phyloP scores from a whole-genome alignment of 73 alveolate genomes.

The Breviolum minutum region DNA sequence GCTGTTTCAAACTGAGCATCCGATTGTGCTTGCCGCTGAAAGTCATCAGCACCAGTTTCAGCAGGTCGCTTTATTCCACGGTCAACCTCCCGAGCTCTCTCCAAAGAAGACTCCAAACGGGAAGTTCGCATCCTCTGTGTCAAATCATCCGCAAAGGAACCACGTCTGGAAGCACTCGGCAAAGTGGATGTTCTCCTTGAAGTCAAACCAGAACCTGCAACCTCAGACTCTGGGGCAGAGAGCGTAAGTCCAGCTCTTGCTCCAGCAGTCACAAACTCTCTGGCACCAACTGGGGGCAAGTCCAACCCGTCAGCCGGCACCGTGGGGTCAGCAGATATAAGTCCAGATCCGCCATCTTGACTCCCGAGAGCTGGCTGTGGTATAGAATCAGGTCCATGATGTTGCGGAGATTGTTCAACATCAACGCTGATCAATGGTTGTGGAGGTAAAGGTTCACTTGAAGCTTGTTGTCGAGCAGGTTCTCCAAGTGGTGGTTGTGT shows the following conservation, averaged over 20 bases:
- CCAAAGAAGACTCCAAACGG: not conserved
- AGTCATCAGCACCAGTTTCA: not conserved
- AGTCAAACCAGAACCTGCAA: not conserved
- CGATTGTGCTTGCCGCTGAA: not conserved
- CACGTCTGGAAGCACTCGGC: not conserved
- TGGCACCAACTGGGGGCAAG: not conserved
- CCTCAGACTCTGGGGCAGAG: not conserved
- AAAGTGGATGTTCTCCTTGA: not conserved
- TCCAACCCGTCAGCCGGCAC: not conserved
- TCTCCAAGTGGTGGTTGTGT: not conserved
- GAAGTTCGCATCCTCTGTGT: not conserved
- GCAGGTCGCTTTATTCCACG: not conserved
- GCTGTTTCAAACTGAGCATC: not conserved
- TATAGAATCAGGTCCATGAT: not conserved
- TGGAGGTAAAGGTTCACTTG: not conserved
- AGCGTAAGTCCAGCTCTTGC: not conserved
- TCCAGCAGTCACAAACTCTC: not conserved
- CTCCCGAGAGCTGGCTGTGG: not conserved
- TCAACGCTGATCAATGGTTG: no score
- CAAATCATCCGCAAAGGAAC: not conserved
- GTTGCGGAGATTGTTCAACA: no score
- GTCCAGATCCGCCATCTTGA: not conserved
- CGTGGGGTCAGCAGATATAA: not conserved
- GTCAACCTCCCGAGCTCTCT: not conserved
- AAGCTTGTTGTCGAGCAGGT: not conserved